phyloP scores from a whole-genome alignment of 805 yeast species.

The Nakazawaea ambrosiae region DNA sequence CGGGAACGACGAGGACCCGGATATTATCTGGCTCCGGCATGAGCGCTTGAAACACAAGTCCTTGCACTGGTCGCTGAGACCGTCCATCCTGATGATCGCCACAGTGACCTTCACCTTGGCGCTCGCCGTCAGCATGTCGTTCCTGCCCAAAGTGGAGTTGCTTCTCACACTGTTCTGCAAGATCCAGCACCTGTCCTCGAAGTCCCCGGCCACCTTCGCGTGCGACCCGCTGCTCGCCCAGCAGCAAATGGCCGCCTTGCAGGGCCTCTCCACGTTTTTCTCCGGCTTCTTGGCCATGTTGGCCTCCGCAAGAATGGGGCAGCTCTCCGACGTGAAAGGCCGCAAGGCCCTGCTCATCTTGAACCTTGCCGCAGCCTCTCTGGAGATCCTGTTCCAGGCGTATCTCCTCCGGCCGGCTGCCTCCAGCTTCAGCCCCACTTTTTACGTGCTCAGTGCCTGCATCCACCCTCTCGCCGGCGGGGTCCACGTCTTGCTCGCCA shows the following conservation, averaged over 20 bases:
- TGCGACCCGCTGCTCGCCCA: slow-evolving; percentile 32
- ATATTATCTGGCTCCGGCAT: slow-evolving; percentile 43
- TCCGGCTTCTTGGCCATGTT: slow-evolving; percentile 34
- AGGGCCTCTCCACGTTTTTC: slow-evolving; percentile 29
- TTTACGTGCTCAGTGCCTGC: not conserved
- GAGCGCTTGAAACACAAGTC: slow-evolving; percentile 34
- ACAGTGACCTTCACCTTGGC: slow-evolving; percentile 29
- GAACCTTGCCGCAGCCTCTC: not conserved
- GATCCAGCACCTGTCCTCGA: slow-evolving; percentile 5
- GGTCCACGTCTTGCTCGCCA: slow-evolving; percentile 17
- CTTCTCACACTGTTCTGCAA: slow-evolving; percentile 31
- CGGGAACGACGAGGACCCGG: slow-evolving; percentile 25
- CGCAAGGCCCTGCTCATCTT: slow-evolving; percentile 36
- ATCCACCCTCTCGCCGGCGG: slow-evolving; percentile 3
- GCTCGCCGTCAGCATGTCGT: slow-evolving; percentile 26
- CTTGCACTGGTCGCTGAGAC: slow-evolving; percentile 41
- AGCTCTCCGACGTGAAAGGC: slow-evolving; percentile 51
- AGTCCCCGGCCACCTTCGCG: not conserved
- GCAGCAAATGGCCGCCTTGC: slow-evolving; percentile 33
- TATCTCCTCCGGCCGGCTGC: not conserved
- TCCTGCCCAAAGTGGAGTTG: slow-evolving; percentile 25
- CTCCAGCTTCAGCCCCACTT: not conserved
- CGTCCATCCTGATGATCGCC: slow-evolving; percentile 39
- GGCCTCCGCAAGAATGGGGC: slow-evolving; percentile 48
- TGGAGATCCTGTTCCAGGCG: not conserved